phyloP scores from a whole-genome alignment of 768 basidiomycete genomes.

The Saitozyma sp. region DNA sequence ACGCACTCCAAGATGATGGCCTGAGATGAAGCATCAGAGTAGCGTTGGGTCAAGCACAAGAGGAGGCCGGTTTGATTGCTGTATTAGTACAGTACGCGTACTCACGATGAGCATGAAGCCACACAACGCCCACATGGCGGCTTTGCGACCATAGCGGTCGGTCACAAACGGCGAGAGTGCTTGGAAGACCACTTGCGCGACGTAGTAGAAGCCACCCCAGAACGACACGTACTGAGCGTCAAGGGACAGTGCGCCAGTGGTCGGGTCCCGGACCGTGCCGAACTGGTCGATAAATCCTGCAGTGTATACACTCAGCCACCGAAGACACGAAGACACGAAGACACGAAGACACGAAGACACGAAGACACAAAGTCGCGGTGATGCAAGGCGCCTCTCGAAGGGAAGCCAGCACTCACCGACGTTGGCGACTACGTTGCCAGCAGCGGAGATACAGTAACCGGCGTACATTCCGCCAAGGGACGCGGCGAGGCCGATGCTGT shows the following conservation, averaged over 20 bases:
- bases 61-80: not conserved
- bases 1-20: slow-evolving; percentile 23
- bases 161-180: slow-evolving; percentile 12
- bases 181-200: slow-evolving; percentile 7
- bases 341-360: too few relatives aligned
- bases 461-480: slow-evolving; percentile 6
- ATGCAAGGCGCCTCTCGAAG: not conserved
- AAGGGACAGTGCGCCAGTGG: slow-evolving; percentile 2
- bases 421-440: slow-evolving; percentile 16
- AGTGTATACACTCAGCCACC: not conserved
- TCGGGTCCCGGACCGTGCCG: slow-evolving; percentile 9
- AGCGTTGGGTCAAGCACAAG: slow-evolving; percentile 3
- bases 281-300: slow-evolving; percentile 20
- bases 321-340: not conserved
- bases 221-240: slow-evolving; percentile 19
- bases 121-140: slow-evolving; percentile 11
- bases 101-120: slow-evolving; percentile 12
- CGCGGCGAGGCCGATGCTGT: slow-evolving; percentile 1
- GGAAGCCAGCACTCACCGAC: not conserved
- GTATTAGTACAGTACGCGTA: too few relatives aligned
- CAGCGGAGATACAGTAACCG: slow-evolving; percentile 5
- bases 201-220: slow-evolving; percentile 20
- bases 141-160: slow-evolving; percentile 19
- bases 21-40: too few relatives aligned
- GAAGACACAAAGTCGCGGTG: too few relatives aligned